Conservation (phyloP, 1,139 yeast genomes). For the Hanseniaspora uvarum region DNA sequence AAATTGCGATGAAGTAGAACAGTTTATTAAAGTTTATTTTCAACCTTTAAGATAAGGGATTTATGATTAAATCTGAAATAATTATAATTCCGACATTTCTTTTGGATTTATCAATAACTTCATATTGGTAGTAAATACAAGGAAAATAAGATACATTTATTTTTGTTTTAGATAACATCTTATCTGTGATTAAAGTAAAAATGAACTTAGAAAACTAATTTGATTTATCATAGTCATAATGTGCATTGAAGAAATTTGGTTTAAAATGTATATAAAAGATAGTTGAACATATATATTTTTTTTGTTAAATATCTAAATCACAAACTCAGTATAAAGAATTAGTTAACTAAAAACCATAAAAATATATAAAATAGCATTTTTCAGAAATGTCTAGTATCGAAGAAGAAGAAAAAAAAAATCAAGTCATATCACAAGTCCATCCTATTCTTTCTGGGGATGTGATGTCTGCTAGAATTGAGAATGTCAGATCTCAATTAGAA, state of each 20-base stretch:
- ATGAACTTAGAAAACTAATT: neutral
- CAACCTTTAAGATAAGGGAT: neutral
- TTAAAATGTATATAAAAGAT: no score
- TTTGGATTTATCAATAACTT: neutral
- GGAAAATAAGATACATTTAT: no score
- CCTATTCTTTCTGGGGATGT: conserved; percentile 9
- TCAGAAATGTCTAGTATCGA: conserved; percentile 3
- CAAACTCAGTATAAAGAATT: no score
- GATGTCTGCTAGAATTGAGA: conserved; percentile 12
- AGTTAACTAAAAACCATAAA: neutral
- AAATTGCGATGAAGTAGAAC: no score
- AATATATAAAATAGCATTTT: neutral
- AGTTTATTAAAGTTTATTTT: no score
- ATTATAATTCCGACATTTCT: neutral
- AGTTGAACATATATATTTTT: no score
- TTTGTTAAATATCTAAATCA: no score
- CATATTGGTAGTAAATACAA: neutral
- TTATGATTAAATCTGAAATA: no score
- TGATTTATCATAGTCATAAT: no score
- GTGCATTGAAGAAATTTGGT: no score
- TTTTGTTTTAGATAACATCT: neutral
- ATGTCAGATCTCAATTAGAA: conserved; percentile 10
- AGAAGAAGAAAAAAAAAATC: conserved; percentile 6
- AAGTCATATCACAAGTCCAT: neutral
- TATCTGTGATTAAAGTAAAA: neutral